Conservation (phyloP, 805 yeast genomes). For the Huiozyma sinensis region DNA sequence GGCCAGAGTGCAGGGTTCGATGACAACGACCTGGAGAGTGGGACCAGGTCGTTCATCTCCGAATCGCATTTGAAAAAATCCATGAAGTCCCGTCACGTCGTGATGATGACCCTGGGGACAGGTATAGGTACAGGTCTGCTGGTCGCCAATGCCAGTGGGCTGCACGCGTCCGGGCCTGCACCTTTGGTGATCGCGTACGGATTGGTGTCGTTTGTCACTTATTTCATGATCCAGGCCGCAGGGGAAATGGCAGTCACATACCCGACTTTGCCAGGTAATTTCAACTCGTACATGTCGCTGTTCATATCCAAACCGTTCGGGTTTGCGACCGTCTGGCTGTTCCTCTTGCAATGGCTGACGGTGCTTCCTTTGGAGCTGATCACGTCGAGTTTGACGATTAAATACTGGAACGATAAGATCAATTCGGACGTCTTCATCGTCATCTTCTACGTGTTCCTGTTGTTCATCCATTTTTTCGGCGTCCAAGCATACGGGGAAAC, state of each 20-base stretch:
- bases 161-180: slow-evolving; percentile 36
- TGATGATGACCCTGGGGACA: slow-evolving; percentile 74
- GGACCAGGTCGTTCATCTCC: slow-evolving; percentile 7
- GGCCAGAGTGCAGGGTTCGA: background rate
- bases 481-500: slow-evolving; percentile 63
- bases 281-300: slow-evolving; percentile 29
- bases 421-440: slow-evolving; percentile 48
- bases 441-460: slow-evolving; percentile 42
- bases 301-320: slow-evolving; percentile 61
- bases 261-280: slow-evolving; percentile 32
- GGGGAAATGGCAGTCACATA: slow-evolving; percentile 33
- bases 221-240: slow-evolving; percentile 46
- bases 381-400: slow-evolving; percentile 44
- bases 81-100: slow-evolving; percentile 38
- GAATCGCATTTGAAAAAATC: slow-evolving; percentile 10
- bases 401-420: slow-evolving; percentile 38
- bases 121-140: slow-evolving; percentile 69
- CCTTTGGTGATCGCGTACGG: slow-evolving; percentile 43
- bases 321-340: slow-evolving; percentile 64
- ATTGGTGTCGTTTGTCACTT: slow-evolving; percentile 48
- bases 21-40: slow-evolving; percentile 13
- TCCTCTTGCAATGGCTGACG: slow-evolving; percentile 52
- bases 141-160: slow-evolving; percentile 44
- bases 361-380: slow-evolving; percentile 56
- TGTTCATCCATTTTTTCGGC: slow-evolving; percentile 47